Evolutionary conservation across 768 basidiomycete genomes (phyloP).

Genomic region (Leccinum subtestaceum): DNA sequence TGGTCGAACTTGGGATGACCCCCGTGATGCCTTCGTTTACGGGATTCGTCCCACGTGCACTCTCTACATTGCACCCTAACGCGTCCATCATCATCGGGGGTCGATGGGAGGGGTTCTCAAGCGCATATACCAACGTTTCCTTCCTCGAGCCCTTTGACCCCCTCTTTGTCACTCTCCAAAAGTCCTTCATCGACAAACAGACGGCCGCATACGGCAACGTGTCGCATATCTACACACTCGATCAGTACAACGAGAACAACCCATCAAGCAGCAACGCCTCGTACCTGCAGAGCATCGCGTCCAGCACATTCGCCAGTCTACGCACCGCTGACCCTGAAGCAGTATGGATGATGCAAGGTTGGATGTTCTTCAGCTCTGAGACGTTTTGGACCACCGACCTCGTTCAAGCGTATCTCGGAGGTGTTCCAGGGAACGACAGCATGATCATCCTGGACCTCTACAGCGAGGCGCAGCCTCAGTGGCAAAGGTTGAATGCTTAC

Average conservation of each 20-base stretch:
- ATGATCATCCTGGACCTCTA: slow-evolving; percentile 44
- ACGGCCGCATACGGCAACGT: slow-evolving; percentile 35
- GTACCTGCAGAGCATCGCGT: slow-evolving; percentile 35
- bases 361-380: slow-evolving; percentile 38
- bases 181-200: slow-evolving; percentile 32
- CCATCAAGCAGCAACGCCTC: slow-evolving; percentile 33
- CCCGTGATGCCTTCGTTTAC: slow-evolving; percentile 42
- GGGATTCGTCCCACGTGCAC: slow-evolving; percentile 38
- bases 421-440: slow-evolving; percentile 35
- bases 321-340: slow-evolving; percentile 40
- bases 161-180: slow-evolving; percentile 36
- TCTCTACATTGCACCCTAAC: slow-evolving; percentile 9
- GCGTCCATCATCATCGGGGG: slow-evolving; percentile 19
- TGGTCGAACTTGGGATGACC: slow-evolving; percentile 29
- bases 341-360: slow-evolving; percentile 43
- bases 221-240: slow-evolving; percentile 41
- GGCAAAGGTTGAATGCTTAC: slow-evolving; percentile 39
- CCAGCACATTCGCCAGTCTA: slow-evolving; percentile 36
- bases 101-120: slow-evolving; percentile 36
- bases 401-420: slow-evolving; percentile 39
- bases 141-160: slow-evolving; percentile 25
- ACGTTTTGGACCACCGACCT: slow-evolving; percentile 41
- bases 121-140: slow-evolving; percentile 33
- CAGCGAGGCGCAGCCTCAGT: slow-evolving; percentile 40
- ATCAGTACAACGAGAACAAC: slow-evolving; percentile 22